Percentiles rank a stretch among this genome's conserved stretches.
Evolutionary conservation across 1,139 yeast species (phyloP).

Genomic region (Saccharomycopsis hybrid): DNA sequence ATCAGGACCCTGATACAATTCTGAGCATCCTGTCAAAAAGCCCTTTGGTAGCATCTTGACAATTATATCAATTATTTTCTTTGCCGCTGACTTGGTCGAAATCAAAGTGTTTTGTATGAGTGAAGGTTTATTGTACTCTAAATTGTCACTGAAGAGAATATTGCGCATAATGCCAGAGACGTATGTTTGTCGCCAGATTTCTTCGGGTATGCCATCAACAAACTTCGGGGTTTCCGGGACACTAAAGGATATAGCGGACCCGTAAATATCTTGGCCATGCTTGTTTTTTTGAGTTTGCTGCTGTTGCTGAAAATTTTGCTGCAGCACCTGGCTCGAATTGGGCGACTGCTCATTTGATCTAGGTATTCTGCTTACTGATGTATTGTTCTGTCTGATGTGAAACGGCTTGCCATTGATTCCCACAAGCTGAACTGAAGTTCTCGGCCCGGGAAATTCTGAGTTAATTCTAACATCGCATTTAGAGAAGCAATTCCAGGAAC

Average conservation of each 20-base stretch:
- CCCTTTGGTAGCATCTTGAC: conserved; percentile 65
- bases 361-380: neutral
- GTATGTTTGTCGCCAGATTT: conserved; percentile 74
- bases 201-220: conserved; percentile 27
- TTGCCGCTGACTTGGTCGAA: conserved; percentile 41
- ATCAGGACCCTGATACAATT: conserved; percentile 63
- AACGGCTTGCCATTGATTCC: conserved; percentile 20
- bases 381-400: conserved; percentile 4
- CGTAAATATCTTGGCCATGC: conserved; percentile 5
- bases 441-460: conserved; percentile 29
- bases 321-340: neutral
- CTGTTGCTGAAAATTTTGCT: no score
- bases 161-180: conserved; percentile 70
- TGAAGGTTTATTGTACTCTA: conserved; percentile 55
- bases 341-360: no score
- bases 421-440: conserved; percentile 25
- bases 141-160: conserved; percentile 60
- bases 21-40: conserved; percentile 53
- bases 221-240: neutral
- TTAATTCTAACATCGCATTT: conserved; percentile 42
- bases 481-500: conserved; percentile 43
- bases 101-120: conserved; percentile 39
- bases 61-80: conserved; percentile 52
- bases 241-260: neutral
- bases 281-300: conserved; percentile 28